Base-by-base conservation (phyloP, 192 early-diverging fungal species). In the Coemansia sp. region DNA sequence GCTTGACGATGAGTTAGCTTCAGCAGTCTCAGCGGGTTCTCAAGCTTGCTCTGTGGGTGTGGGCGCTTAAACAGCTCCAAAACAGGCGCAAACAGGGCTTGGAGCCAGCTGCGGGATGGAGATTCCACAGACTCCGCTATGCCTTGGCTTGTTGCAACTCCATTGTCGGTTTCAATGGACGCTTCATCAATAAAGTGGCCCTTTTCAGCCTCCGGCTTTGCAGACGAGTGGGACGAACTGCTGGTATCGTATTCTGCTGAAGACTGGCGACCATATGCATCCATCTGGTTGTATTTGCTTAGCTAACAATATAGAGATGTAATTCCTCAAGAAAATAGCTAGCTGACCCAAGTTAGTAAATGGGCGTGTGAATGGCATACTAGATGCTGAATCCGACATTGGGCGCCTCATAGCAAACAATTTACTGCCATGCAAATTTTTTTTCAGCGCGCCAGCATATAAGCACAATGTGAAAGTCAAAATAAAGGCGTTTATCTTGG, bases 1-100 rank as follows among this genome's bases (percentile, higher is more conserved):
- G 66, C 62, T 51, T 81, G 79, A 20, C 58, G 59, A 7, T 55
- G 65, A 11, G 49, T 69, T 28, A 81, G 58, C 41, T 38, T 42
- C 11, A 81, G 58, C 26, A 81, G 60, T 2, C 36, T 16, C 3
- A 62, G 14, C 16, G 73, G 71, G 20, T 76, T 80, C 39, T 57
- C 18, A 11, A 53, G 70, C 56, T 38, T 60, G 51, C 58, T 65
- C 11, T 26, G 30, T 8, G 63, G 58, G 16, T 65, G 58, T 0
- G 76, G 76, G 11, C 56, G 56, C 32, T 57, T 52, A 32, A 77
- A 60, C 15, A 77, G 36, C 49, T 77, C 68, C 21, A 16, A 16
- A 9, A 77, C 46, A 28, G 70, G 67, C 12, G 20, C 18, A 17
- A 48, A 48, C 10, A 36, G 11, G 39, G 16, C 37, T 3, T 26